Base-by-base conservation (phyloP, 2,329 filamentous ascomycete genomes). In the Colletotrichum euphorbiae region DNA sequence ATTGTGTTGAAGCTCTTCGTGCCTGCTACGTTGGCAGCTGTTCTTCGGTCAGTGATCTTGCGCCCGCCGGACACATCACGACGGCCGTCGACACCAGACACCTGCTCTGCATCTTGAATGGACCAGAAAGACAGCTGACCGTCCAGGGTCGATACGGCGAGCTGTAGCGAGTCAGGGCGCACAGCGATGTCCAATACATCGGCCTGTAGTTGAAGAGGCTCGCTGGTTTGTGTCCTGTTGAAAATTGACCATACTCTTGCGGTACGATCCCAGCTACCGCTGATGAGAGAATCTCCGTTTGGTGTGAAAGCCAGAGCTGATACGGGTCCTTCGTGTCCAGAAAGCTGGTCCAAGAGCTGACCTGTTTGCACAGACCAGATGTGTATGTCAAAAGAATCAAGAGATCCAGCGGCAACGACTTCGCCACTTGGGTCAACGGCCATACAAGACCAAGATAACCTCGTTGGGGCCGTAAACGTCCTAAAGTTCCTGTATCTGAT, bases 281-380 rank as follows among this genome's bases (percentile, higher is more conserved):
- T 97, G 52, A 97, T 89, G 13, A 99, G 84, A 36, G 91, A 88
- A 67, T 90, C 87, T 36, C 94, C 95, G 75, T 97, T 93, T 1
- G 94, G 93, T 1, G 95, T 90, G 76, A 99, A 99, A 3, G 93
- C 89, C 28, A 99, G 82, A 2, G 93, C 90, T 5, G 94, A 96
- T 1, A 99, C 91, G 0, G 96, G 96, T 0, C 95, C 96, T 80
- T 99, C 95, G 73, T 99, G 96, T 1, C 96, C 97, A 6, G 94
- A 88, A 24, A 99, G 84, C 72, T 91, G 91, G 77, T 99, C 96
- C 6, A 99, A 88, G 17, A 99, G 84, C 78, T 99, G 96, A 3
- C 96, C 96, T 0, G 95, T 99, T 77, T 99, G 96, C 4, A 99
- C 97, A 5, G 93, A 98, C 96, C 96, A 99, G 70, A 99, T 92